These are phyloP conservation scores for Grigorovia humatica DNA, from an alignment of 805 yeast species.

Conservation along the genomic window DNA sequence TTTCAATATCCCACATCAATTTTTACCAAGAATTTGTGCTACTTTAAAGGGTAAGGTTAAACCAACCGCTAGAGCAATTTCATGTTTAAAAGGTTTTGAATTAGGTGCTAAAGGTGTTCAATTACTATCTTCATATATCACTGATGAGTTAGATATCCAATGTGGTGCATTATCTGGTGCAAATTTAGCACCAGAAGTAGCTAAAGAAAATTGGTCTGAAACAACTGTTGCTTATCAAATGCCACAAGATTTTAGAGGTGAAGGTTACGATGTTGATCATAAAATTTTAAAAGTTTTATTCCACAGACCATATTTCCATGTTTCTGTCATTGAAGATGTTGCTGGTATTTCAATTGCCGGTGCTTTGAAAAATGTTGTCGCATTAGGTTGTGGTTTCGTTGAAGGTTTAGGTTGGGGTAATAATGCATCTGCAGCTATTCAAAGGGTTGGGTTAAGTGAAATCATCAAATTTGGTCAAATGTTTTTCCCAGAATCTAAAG, in stretches of 20 bases:
- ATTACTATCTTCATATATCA: constrained; percentile 67
- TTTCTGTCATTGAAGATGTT: constrained; percentile 80
- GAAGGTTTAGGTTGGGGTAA: constrained; percentile 99
- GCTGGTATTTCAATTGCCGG: constrained; percentile 96
- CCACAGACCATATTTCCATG: constrained; percentile 98
- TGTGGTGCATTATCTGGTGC: constrained; percentile 98
- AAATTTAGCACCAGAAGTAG: constrained; percentile 94
- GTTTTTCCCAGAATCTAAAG: constrained; percentile 66
- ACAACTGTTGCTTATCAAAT: constrained; percentile 87
- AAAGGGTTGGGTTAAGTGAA: constrained; percentile 91
- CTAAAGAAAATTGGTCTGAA: constrained; percentile 91
- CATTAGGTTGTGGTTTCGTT: constrained; percentile 93
- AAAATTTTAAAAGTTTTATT: constrained; percentile 65
- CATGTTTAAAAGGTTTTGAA: constrained; percentile 92
- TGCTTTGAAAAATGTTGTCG: constrained; percentile 93
- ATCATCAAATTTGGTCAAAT: constrained; percentile 74
- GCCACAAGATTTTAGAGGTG: constrained; percentile 49
- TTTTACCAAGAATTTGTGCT: constrained; percentile 63
- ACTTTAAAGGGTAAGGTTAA: constrained; percentile 70
- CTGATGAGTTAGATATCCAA: constrained; percentile 70
- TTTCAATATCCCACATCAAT: constrained; percentile 97
- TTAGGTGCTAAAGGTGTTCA: constrained; percentile 79
- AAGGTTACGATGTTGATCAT: constrained; percentile 49
- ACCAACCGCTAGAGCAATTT: constrained; percentile 72
- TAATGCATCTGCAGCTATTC: constrained; percentile 94